These are phyloP conservation scores for Vigna nakashimae DNA, from an alignment of 306 rosid species.

Conservation along the genomic window DNA sequence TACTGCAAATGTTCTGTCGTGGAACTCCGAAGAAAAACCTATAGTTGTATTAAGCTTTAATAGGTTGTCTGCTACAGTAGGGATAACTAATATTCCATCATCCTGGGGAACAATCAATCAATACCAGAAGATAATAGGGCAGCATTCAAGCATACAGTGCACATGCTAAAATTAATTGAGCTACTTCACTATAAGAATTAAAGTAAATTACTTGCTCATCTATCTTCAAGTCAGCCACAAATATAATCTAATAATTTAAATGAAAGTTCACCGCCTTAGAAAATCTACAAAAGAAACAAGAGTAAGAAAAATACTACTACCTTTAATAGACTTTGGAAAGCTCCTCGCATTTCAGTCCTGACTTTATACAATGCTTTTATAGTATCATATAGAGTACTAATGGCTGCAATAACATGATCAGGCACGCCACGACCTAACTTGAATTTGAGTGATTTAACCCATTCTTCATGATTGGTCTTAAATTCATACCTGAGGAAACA, in stretches of 20 bases:
- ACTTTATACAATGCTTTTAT: conserved; percentile 76
- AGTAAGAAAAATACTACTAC: conserved; percentile 45
- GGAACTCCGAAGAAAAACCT: conserved; percentile 54
- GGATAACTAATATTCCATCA: conserved; percentile 65
- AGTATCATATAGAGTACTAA: conserved; percentile 62
- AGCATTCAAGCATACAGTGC: background rate
- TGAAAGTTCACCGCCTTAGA: conserved; percentile 16
- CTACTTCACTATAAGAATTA: conserved; percentile 28
- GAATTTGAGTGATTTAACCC: conserved; percentile 78
- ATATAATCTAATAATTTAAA: conserved; percentile 12
- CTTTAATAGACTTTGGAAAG: conserved; percentile 81
- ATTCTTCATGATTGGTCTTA: conserved; percentile 84
- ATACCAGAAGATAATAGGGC: conserved; percentile 27
- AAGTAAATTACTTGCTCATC: conserved; percentile 5
- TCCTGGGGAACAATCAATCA: conserved; percentile 50
- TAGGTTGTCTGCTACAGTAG: conserved; percentile 56
- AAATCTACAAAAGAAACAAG: conserved; percentile 1
- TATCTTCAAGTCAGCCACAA: conserved; percentile 1
- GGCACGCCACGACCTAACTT: conserved; percentile 62
- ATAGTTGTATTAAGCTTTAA: conserved; percentile 51
- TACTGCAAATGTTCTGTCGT: conserved; percentile 50
- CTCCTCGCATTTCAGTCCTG: conserved; percentile 80
- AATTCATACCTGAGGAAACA: conserved; percentile 77
- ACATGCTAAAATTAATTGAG: conserved; percentile 23
- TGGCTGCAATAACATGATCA: conserved; percentile 63